phyloP scores from a whole-genome alignment of 1,139 yeast genomes.

The Trichomonascaceae sp. region DNA sequence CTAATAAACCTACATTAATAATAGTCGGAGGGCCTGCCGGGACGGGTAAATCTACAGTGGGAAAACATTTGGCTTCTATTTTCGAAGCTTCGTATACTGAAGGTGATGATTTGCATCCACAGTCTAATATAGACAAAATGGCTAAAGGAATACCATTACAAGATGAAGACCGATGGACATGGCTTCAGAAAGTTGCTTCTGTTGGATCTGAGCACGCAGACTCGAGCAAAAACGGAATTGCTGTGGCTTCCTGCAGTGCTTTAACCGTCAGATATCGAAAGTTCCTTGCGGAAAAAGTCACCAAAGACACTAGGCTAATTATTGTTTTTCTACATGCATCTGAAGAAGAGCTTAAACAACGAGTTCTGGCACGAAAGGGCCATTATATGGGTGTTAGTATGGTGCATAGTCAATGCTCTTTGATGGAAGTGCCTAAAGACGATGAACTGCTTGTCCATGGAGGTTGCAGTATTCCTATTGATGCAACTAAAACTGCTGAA shows the following conservation, averaged over 20 bases:
- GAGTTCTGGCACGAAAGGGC: slow-evolving; percentile 57
- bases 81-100: slow-evolving; percentile 59
- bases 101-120: slow-evolving; percentile 79
- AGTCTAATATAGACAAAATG: slow-evolving; percentile 74
- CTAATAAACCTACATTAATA: slow-evolving; percentile 15
- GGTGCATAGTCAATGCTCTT: slow-evolving; percentile 72
- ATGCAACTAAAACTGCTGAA: slow-evolving; percentile 14
- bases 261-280: slow-evolving; percentile 69
- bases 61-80: slow-evolving; percentile 43
- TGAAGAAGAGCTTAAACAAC: slow-evolving; percentile 49
- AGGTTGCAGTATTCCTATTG: slow-evolving; percentile 15
- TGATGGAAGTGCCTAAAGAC: slow-evolving; percentile 62
- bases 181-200: slow-evolving; percentile 57
- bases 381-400: slow-evolving; percentile 85
- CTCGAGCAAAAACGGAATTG: slow-evolving; percentile 32
- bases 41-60: slow-evolving; percentile 83
- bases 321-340: slow-evolving; percentile 66
- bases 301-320: slow-evolving; percentile 39
- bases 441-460: slow-evolving; percentile 25
- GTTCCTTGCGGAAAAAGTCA: slow-evolving; percentile 35
- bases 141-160: slow-evolving; percentile 67
- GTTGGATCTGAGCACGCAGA: slow-evolving; percentile 31
- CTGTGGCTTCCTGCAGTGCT: slow-evolving; percentile 77
- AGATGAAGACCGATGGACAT: slow-evolving; percentile 88
- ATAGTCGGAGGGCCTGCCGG: slow-evolving; percentile 91